Evolutionary conservation across 306 rosid species (phyloP), one percentile per base, ranked within the genome.

Genomic region (Rubus parviflorus): DNA sequence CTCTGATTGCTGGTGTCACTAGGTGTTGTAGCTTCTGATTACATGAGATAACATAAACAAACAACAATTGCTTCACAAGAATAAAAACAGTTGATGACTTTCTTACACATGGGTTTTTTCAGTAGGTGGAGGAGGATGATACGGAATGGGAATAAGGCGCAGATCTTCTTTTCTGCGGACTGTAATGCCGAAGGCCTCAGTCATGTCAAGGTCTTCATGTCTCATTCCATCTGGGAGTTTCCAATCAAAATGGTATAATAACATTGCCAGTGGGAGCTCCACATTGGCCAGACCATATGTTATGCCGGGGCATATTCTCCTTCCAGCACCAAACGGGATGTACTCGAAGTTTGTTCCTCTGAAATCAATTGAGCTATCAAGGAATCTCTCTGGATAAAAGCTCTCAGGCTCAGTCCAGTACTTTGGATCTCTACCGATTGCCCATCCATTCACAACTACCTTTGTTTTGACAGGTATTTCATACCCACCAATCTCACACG

Each of bases 401-500:
- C 22, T 79, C 62, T 79, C 83, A 1, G 83, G 79, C 1, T 79
- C 74, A 45, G 19, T 65, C 79, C 79, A 79, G 53, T 80, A 67
- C 13, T 5, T 74, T 9, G 79, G 75, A 56, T 74, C 79, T 23
- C 79, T 80, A 14, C 83, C 76, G 4, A 80, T 67, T 10, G 79
- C 83, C 83, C 83, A 80, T 40, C 19, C 83, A 56, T 80, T 80
- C 2, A 80, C 54, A n/a, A 80, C n/a, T 22, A 74, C 79, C 69
- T 51, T 80, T 19, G 75, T 74, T 68, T 74, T 80, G 15, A 7
- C 53, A 54, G 83, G 83, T 74, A 80, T 68, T 3, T 67, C 60
- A 22, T 80, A 80, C 46, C 83, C 83, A 3, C 52, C n/a, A 56
- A 80, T 63, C 67, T 23, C 66, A 25, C 82, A 79, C 4, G 43